Base-by-base conservation (phyloP, 2,329 filamentous ascomycete species). In the Corniculantispora saksenae region DNA sequence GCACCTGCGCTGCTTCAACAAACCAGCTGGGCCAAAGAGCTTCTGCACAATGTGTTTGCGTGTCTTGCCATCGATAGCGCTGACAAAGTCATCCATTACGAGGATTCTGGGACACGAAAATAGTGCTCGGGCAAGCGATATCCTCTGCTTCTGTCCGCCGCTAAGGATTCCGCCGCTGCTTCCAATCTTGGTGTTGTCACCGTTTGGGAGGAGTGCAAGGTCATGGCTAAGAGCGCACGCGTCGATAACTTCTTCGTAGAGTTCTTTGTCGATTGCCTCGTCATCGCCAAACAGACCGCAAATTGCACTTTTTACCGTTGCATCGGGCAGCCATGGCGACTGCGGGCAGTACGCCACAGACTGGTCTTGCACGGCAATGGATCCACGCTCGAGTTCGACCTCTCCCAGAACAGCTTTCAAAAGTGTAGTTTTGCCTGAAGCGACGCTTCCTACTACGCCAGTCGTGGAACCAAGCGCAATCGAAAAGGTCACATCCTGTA, bases 111-210 rank as follows among this genome's bases (percentile, higher is more conserved):
- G 69, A 1, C 70, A 68, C 0, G 75, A 70, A 35, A 75, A 77
- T 1, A 76, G 6, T 7, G 75, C 74, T 53, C 75, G 66, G 0
- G 75, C 73, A 0, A 77, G 67, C 12, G 70, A 66, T 66, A 78
- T 66, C 19, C 76, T 68, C 32, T 76, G 74, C 8, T 72, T 75
- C 65, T 80, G 77, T 0, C 78, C 78, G 25, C 79, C 78, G 5
- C 77, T 80, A 7, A 80, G 68, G 0, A 71, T 71, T 15, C 78
- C 75, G 0, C 78, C 77, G 45, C 74, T 75, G 15, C 71, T 77
- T 2, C 78, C 77, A 17, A 78, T 72, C 0, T 66, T 67, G 0
- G 76, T 76, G 1, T 70, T 67, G 51, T 80, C 77, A 13, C 77
- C 76, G 0, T 72, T 60, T 0, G 75, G 70, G 2, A 79, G 70